Percentiles rank a stretch among this genome's conserved stretches.
Conservation (phyloP, 1,139 yeast genomes). For the Suhomyces wounanorum region DNA sequence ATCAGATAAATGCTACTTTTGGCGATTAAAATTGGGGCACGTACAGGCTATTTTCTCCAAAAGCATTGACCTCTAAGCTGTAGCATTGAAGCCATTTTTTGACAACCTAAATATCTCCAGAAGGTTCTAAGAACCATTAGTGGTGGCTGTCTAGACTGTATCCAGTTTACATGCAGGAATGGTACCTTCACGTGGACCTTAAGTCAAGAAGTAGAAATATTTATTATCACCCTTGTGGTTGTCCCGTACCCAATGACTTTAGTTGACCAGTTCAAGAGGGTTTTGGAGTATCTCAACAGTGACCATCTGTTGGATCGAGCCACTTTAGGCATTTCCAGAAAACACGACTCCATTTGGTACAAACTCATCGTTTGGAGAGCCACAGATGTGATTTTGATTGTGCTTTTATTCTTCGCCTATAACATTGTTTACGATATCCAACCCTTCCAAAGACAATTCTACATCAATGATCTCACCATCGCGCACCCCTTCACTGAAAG, state of each 20-base stretch:
- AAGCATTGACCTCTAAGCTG: no score
- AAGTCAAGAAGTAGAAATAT: neutral
- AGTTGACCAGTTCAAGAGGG: slow-evolving; percentile 4
- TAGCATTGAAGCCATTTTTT: no score
- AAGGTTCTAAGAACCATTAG: no score
- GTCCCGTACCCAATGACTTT: slow-evolving; percentile 1
- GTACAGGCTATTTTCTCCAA: no score
- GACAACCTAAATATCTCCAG: no score
- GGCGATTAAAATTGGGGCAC: no score
- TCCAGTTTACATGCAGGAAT: neutral
- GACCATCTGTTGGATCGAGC: slow-evolving; percentile 41
- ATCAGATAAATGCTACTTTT: no score
- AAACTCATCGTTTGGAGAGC: slow-evolving; percentile 55
- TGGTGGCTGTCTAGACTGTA: neutral
- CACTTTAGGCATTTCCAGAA: slow-evolving; percentile 49
- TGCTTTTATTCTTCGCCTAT: slow-evolving; percentile 44
- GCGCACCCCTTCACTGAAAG: slow-evolving; percentile 48
- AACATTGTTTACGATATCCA: slow-evolving; percentile 46
- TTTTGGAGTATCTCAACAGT: slow-evolving; percentile 14
- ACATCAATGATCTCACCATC: slow-evolving; percentile 39
- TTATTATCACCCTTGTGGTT: neutral
- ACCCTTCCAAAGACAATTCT: slow-evolving; percentile 76
- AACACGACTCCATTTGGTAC: slow-evolving; percentile 21
- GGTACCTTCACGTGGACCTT: neutral
- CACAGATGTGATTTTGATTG: slow-evolving; percentile 54